These are phyloP conservation scores for Pascua sp. DNA, from an alignment of 1,284 basidiomycete genomes.

Conservation along the genomic window DNA sequence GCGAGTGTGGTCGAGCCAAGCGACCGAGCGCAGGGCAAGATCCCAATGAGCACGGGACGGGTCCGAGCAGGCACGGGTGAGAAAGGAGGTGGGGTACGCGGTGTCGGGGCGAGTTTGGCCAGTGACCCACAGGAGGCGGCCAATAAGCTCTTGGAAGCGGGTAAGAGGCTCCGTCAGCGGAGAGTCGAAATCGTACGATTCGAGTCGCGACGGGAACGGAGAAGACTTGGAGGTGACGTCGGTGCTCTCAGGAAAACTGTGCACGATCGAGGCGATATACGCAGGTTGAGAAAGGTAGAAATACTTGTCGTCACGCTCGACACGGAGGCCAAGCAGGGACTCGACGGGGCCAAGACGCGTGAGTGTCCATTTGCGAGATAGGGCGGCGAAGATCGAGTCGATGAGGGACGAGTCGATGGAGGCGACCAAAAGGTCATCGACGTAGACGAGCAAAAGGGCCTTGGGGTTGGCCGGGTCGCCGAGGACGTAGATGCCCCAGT, in stretches of 20 bases:
- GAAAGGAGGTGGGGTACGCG: constrained; percentile 25
- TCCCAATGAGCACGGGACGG: constrained; percentile 44
- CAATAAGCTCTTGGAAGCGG: constrained; percentile 26
- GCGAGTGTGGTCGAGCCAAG: constrained; percentile 48
- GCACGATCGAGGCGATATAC: constrained; percentile 49
- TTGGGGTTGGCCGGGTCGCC: background rate
- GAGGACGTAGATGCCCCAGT: constrained; percentile 48
- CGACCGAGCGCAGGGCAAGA: constrained; percentile 49
- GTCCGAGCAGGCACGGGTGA: constrained; percentile 19
- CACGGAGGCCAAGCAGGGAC: constrained; percentile 29
- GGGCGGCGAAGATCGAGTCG: constrained; percentile 20
- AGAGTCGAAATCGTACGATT: too few species aligned
- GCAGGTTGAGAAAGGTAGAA: constrained; percentile 48
- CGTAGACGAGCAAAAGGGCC: constrained; percentile 13
- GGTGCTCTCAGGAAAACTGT: too few species aligned
- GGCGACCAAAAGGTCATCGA: constrained; percentile 20
- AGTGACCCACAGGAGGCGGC: constrained; percentile 30
- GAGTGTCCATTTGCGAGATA: constrained; percentile 20
- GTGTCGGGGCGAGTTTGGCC: constrained; percentile 31
- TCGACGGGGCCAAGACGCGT: constrained; percentile 28
- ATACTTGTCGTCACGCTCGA: constrained; percentile 39
- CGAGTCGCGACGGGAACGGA: background rate
- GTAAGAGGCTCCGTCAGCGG: background rate
- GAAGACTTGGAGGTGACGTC: background rate
- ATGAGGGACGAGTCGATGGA: background rate